phyloP scores from a whole-genome alignment of 305 asterid genomes.

The Salvia sclarea region DNA sequence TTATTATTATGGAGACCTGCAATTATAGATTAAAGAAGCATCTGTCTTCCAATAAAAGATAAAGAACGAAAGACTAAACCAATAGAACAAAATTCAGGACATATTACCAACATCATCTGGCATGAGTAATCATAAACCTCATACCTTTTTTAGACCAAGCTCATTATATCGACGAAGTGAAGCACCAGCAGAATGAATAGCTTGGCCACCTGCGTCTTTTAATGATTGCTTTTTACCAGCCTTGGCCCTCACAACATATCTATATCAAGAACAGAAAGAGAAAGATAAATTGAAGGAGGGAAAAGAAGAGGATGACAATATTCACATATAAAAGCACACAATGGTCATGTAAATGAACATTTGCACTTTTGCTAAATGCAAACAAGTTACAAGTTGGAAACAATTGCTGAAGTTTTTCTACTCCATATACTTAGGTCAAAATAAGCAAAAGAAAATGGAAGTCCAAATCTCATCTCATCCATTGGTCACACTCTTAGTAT shows the following conservation, averaged over 20 bases:
- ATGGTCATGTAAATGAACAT: background rate
- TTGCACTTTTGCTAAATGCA: background rate
- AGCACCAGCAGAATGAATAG: slow-evolving; percentile 96
- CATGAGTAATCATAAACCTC: slow-evolving; percentile 11
- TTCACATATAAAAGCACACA: slow-evolving; percentile 3
- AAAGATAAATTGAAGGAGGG: background rate
- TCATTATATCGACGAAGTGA: slow-evolving; percentile 95
- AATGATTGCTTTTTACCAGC: slow-evolving; percentile 94
- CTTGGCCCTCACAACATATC: slow-evolving; percentile 96
- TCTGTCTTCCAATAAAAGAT: no score
- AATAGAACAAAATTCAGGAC: slow-evolving; percentile 5
- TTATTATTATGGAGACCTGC: slow-evolving; percentile 13
- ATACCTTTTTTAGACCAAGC: slow-evolving; percentile 83
- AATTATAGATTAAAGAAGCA: background rate
- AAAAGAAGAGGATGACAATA: background rate
- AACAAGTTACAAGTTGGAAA: slow-evolving; percentile 15
- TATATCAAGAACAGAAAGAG: slow-evolving; percentile 31
- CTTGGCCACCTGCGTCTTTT: slow-evolving; percentile 84
- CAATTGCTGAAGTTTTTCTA: background rate
- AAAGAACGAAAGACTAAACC: background rate
- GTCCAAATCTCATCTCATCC: background rate
- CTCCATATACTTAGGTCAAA: background rate
- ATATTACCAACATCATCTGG: background rate
- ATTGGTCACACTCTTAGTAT: slow-evolving; percentile 5
- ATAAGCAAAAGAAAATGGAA: background rate